Evolutionary conservation across 2,329 filamentous ascomycete genomes (phyloP).

Genomic region (Monilinia laxa): DNA sequence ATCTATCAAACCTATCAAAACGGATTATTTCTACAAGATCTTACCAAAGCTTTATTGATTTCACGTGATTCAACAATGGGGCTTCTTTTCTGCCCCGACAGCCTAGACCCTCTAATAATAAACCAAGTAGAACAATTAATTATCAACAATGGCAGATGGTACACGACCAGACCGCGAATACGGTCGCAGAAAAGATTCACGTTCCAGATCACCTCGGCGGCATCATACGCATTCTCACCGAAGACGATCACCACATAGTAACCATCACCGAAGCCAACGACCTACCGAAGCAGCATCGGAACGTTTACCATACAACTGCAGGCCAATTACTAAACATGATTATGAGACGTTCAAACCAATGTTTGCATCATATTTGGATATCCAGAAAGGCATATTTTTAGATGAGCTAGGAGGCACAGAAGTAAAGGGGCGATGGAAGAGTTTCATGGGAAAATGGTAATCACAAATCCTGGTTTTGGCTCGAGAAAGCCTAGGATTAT

Average conservation of each 20-base stretch:
- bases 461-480: constrained; percentile 30
- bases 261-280: constrained; percentile 35
- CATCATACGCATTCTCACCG: constrained; percentile 27
- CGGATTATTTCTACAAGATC: not conserved
- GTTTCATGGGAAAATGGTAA: constrained; percentile 85
- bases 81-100: not conserved
- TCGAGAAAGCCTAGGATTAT: not conserved
- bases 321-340: constrained; percentile 67
- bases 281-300: constrained; percentile 38
- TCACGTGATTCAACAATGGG: not conserved
- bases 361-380: constrained; percentile 80
- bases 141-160: constrained; percentile 21
- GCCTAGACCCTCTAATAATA: not conserved
- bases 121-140: not conserved
- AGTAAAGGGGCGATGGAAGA: constrained; percentile 84
- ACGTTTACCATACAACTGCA: constrained; percentile 64
- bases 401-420: constrained; percentile 72
- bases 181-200: constrained; percentile 22
- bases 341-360: constrained; percentile 65
- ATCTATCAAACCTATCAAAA: too few species aligned
- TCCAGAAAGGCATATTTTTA: constrained; percentile 77
- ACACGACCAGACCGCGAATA: constrained; percentile 1
- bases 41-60: not conserved
- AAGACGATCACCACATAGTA: constrained; percentile 30
- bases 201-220: constrained; percentile 24